A percentile compares a stretch with the other conserved stretches of the same genome.
These are phyloP conservation scores for Penicillium nucicola DNA, from an alignment of 495 filamentous ascomycete genomes.

Conservation along the genomic window DNA sequence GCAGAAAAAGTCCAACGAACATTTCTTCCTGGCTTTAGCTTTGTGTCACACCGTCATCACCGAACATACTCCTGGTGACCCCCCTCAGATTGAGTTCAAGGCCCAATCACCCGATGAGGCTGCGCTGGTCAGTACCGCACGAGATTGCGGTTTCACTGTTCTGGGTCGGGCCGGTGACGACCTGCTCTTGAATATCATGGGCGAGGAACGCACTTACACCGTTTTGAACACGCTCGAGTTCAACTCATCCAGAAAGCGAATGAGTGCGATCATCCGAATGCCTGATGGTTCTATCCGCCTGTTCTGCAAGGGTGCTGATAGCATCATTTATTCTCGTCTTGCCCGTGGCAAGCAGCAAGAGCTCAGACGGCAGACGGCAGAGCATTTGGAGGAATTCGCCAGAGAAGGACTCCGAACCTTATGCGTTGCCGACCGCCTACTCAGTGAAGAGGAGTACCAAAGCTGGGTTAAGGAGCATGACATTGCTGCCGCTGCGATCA, in stretches of 20 bases:
- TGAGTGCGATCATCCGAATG: conserved; percentile 98
- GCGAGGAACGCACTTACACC: conserved; percentile 75
- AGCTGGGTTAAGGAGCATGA: conserved; percentile 86
- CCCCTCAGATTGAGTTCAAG: conserved; percentile 89
- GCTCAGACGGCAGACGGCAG: conserved; percentile 76
- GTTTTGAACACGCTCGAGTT: conserved; percentile 97
- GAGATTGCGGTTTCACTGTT: conserved; percentile 95
- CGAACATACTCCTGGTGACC: conserved; percentile 82
- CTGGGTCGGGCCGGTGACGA: conserved; percentile 75
- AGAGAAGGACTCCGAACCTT: conserved; percentile 92
- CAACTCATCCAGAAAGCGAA: conserved; percentile 93
- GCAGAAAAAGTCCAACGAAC: conserved; percentile 72
- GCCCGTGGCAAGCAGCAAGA: conserved; percentile 81
- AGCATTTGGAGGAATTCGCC: conserved; percentile 95
- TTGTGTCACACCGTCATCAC: conserved; percentile 96
- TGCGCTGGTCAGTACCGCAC: conserved; percentile 87
- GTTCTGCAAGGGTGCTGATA: conserved; percentile 98
- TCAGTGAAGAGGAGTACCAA: conserved; percentile 83
- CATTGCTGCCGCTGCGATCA: conserved; percentile 76
- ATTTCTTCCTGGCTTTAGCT: conserved; percentile 94
- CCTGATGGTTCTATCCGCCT: conserved; percentile 88
- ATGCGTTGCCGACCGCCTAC: conserved; percentile 84
- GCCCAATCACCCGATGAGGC: conserved; percentile 98
- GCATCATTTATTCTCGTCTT: conserved; percentile 92
- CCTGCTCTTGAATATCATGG: conserved; percentile 82